These are phyloP conservation scores for Dothiorella sarmentorum DNA, from an alignment of 2,329 filamentous ascomycete genomes.

Conservation along the genomic window DNA sequence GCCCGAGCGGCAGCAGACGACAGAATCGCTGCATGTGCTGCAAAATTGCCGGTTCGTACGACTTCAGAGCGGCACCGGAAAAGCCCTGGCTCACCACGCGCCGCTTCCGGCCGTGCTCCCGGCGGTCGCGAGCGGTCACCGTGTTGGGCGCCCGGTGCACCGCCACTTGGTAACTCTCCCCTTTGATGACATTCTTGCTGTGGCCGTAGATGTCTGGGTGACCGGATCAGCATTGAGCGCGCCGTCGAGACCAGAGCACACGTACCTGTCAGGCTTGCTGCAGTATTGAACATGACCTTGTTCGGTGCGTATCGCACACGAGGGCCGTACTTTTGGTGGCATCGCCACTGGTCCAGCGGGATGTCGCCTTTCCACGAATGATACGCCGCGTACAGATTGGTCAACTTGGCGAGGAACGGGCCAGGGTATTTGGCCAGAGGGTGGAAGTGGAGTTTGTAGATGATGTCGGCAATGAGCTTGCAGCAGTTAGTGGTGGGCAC, in stretches of 20 bases:
- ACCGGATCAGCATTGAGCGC: not conserved
- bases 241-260: no score
- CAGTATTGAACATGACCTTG: constrained; percentile 73
- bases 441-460: constrained; percentile 43
- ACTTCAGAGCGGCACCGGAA: no score
- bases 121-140: no score
- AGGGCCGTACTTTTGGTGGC: constrained; percentile 72
- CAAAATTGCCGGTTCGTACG: no score
- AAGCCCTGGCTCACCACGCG: no score
- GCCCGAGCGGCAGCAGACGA: no score
- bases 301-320: no score
- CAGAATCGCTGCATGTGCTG: constrained; percentile 22
- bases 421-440: constrained; percentile 44
- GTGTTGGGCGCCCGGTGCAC: constrained; percentile 42
- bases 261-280: constrained; percentile 24
- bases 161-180: constrained; percentile 36
- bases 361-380: constrained; percentile 72
- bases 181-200: not conserved
- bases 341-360: constrained; percentile 67
- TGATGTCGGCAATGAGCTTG: no score
- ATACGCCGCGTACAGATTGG: constrained; percentile 46
- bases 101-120: no score
- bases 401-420: constrained; percentile 37
- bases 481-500: no score
- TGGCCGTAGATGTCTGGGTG: not conserved